phyloP scores from a whole-genome alignment of 495 filamentous ascomycete genomes.

The Sporormia fimetaria region DNA sequence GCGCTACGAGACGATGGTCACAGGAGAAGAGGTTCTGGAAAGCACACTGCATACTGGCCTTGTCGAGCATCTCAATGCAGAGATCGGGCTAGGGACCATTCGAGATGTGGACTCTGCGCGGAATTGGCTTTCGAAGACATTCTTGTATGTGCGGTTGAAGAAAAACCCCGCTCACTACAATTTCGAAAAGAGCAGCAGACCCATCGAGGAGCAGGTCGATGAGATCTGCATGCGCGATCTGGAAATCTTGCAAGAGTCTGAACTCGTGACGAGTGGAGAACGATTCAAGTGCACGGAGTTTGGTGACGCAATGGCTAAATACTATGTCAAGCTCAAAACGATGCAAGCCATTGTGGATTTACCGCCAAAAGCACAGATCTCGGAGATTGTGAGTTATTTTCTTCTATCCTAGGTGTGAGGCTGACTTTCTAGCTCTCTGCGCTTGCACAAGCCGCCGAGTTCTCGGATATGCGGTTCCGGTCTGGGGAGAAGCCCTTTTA shows the following conservation, averaged over 20 bases:
- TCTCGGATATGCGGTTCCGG: slow-evolving; percentile 65
- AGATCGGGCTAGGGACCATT: slow-evolving; percentile 78
- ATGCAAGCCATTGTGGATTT: slow-evolving; percentile 69
- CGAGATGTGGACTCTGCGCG: slow-evolving; percentile 58
- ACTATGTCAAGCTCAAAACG: slow-evolving; percentile 82
- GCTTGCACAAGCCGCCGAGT: slow-evolving; percentile 64
- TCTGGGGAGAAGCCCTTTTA: slow-evolving; percentile 63
- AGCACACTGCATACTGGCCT: slow-evolving; percentile 80
- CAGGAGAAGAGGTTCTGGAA: slow-evolving; percentile 73
- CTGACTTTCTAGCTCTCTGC: slow-evolving; percentile 45
- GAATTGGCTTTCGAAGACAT: slow-evolving; percentile 76
- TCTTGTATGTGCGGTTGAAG: slow-evolving; percentile 71
- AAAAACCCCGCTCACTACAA: slow-evolving; percentile 72
- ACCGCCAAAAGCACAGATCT: slow-evolving; percentile 46
- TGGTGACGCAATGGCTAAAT: slow-evolving; percentile 85
- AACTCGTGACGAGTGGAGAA: slow-evolving; percentile 41
- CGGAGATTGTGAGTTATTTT: slow-evolving; percentile 67
- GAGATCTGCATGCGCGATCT: slow-evolving; percentile 75
- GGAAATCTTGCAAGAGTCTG: slow-evolving; percentile 49
- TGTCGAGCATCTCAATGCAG: slow-evolving; percentile 88
- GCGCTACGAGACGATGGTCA: slow-evolving; percentile 73
- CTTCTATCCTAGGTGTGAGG: no score
- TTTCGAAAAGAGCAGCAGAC: slow-evolving; percentile 43
- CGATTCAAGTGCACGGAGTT: slow-evolving; percentile 59
- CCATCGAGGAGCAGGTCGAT: slow-evolving; percentile 59